A percentile compares a stretch with the other conserved stretches of the same genome.
Evolutionary conservation across 495 filamentous ascomycete genomes (phyloP).

Genomic region (Penicillium coprophilum): DNA sequence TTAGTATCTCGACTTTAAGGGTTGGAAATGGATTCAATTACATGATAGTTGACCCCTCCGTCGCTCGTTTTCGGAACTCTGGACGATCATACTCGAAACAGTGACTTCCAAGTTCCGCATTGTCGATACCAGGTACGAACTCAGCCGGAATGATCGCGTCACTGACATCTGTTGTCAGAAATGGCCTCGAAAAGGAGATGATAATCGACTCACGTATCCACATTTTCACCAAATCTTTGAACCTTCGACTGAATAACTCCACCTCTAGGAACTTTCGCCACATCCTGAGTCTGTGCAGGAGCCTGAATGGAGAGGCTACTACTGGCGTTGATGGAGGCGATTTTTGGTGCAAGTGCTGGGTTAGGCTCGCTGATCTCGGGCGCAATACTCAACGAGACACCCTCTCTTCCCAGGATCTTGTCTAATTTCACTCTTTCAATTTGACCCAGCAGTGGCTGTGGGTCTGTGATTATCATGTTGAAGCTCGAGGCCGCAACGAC

Average conservation of each 20-base stretch:
- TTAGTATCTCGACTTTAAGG: slow-evolving; percentile 1
- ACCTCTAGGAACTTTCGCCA: not conserved
- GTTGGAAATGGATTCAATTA: not conserved
- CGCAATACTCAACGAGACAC: not conserved
- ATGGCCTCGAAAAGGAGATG: not conserved
- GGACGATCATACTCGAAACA: slow-evolving; percentile 12
- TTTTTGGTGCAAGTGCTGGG: not conserved
- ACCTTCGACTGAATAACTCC: not conserved
- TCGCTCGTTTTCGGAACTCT: slow-evolving; percentile 1
- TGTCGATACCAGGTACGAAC: slow-evolving; percentile 11
- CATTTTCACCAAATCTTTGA: slow-evolving; percentile 1
- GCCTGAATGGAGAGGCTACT: not conserved
- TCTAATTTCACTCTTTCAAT: not conserved
- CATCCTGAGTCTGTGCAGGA: not conserved
- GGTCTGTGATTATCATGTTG: slow-evolving; percentile 6
- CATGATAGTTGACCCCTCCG: slow-evolving; percentile 4
- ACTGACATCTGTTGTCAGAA: not conserved
- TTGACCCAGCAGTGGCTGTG: slow-evolving; percentile 1
- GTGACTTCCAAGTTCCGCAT: slow-evolving; percentile 12
- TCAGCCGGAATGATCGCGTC: slow-evolving; percentile 14
- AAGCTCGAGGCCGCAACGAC: slow-evolving; percentile 3
- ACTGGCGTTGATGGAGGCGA: not conserved
- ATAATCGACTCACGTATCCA: not conserved
- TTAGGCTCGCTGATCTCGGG: slow-evolving; percentile 8
- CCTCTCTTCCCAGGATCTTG: not conserved